Evolutionary conservation across 169 alveolate species (phyloP), one percentile per base, ranked within the genome.

Genomic region (Plasmodium ovale): DNA sequence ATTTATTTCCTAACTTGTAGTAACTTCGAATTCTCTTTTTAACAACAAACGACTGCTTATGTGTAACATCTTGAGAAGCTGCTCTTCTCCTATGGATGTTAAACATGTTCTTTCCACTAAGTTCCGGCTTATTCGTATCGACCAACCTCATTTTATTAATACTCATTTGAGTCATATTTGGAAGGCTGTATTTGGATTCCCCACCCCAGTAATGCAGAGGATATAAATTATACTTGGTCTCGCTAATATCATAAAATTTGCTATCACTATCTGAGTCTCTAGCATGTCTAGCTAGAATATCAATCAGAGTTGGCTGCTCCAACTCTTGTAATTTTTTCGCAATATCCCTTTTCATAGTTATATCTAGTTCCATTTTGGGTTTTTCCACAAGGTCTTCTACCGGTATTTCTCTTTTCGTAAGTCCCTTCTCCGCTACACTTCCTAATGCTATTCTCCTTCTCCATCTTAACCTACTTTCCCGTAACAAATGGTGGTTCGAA

Each of bases 271-370:
- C 65, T 23, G 79, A 54, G 42, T 82, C 90, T 67, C 90, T 65
- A 21, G 90, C 90, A 82, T 82, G 90, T 65, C 77, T 82, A 23
- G 90, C 90, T 68, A 82, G 27, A 27, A 82, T 82, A 47, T 82
- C 90, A 12, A 82, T 51, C 53, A 82, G 35, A 23, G 85, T 53
- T 37, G 84, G 84, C 12, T 82, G 85, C 21, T 82, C 79, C 1
- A 31, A 14, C 2, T 39, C 35, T 39, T 47, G 53, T 35, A 44
- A 2, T 25, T 47, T 77, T 44, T 33, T 77, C 44, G 12, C 47
- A 27, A 54, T 42, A 21, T 33, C 51, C 35, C 35, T 60, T 77
- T 60, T 62, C 35, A 77, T 77, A 37, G 25, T 6, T 10, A 27
- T 39, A 23, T 62, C 67, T 77, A 77, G 16, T 47, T 60, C 88